A percentile compares a stretch with the other conserved stretches of the same genome.
Evolutionary conservation across 805 yeast species (phyloP).

Genomic region (Cyberlindnera meyerae): DNA sequence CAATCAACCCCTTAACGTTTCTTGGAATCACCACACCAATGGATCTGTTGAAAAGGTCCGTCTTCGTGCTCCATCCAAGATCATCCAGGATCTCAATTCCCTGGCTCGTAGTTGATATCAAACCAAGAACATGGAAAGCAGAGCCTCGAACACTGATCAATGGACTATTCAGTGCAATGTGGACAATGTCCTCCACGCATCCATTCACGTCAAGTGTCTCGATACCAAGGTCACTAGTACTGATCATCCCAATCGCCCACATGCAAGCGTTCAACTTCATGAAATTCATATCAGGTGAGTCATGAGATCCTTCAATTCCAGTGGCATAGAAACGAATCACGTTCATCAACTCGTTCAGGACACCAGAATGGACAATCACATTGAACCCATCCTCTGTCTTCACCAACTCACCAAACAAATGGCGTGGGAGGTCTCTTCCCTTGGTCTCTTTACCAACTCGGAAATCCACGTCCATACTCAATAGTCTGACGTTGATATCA

Average conservation of each 20-base stretch:
- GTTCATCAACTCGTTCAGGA: conserved; percentile 36
- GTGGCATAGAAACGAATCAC: conserved; percentile 30
- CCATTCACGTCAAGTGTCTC: conserved; percentile 49
- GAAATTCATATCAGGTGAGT: conserved; percentile 29
- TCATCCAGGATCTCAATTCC: conserved; percentile 87
- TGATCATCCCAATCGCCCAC: conserved; percentile 87
- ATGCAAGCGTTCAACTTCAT: conserved; percentile 62
- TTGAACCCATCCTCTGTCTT: conserved; percentile 77
- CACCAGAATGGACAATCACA: conserved; percentile 48
- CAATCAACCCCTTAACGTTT: conserved; percentile 29
- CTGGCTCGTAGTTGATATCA: conserved; percentile 64
- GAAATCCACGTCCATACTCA: conserved; percentile 18
- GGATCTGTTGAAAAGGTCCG: conserved; percentile 39
- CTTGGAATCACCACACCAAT: conserved; percentile 39
- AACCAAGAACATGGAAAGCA: conserved; percentile 73
- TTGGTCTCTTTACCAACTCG: conserved; percentile 7
- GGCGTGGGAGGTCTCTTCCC: conserved; percentile 41
- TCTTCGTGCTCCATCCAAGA: conserved; percentile 61
- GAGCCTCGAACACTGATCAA: conserved; percentile 67
- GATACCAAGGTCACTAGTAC: conserved; percentile 67
- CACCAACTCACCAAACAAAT: conserved; percentile 76
- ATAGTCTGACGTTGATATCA: conserved; percentile 40
- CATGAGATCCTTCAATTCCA: conserved; percentile 16
- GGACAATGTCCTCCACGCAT: conserved; percentile 48
- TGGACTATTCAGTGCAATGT: conserved; percentile 40